phyloP scores from a whole-genome alignment of 495 filamentous ascomycete species.

The Penicillium longicatenatum region DNA sequence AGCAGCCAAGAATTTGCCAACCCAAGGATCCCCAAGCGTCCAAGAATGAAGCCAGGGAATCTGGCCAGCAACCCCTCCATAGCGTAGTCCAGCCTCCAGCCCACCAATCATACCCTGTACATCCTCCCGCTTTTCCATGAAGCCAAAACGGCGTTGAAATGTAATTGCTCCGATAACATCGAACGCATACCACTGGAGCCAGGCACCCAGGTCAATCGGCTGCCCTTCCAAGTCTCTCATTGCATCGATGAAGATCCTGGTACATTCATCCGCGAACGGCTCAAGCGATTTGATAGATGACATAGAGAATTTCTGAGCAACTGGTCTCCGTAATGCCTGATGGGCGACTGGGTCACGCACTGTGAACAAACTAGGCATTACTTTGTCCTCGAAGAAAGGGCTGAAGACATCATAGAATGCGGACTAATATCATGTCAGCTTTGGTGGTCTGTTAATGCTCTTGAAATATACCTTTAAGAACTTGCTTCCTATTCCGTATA shows the following conservation, averaged over 20 bases:
- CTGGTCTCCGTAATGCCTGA: constrained; percentile 61
- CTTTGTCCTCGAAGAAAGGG: constrained; percentile 58
- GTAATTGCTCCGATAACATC: constrained; percentile 54
- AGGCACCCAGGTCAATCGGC: constrained; percentile 52
- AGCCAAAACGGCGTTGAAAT: constrained; percentile 15
- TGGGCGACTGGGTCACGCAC: constrained; percentile 69
- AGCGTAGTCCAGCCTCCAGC: constrained; percentile 9
- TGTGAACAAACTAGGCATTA: constrained; percentile 69
- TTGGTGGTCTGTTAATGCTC: background rate
- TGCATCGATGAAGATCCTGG: constrained; percentile 35
- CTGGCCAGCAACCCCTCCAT: constrained; percentile 14
- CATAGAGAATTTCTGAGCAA: constrained; percentile 48
- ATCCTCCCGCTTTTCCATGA: constrained; percentile 16
- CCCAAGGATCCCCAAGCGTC: constrained; percentile 14
- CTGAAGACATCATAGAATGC: constrained; percentile 67
- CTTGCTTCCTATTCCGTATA: constrained; percentile 74
- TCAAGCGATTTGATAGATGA: constrained; percentile 46
- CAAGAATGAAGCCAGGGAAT: constrained; percentile 11
- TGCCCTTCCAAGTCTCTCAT: constrained; percentile 48
- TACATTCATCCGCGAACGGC: constrained; percentile 45
- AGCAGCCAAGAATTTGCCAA: constrained; percentile 14
- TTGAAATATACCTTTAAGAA: constrained; percentile 60
- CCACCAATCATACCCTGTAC: constrained; percentile 14
- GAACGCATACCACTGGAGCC: constrained; percentile 56
- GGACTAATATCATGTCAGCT: constrained; percentile 42